phyloP scores from a whole-genome alignment of 2,329 filamentous ascomycete species.

The Nigrospora oryzae region DNA sequence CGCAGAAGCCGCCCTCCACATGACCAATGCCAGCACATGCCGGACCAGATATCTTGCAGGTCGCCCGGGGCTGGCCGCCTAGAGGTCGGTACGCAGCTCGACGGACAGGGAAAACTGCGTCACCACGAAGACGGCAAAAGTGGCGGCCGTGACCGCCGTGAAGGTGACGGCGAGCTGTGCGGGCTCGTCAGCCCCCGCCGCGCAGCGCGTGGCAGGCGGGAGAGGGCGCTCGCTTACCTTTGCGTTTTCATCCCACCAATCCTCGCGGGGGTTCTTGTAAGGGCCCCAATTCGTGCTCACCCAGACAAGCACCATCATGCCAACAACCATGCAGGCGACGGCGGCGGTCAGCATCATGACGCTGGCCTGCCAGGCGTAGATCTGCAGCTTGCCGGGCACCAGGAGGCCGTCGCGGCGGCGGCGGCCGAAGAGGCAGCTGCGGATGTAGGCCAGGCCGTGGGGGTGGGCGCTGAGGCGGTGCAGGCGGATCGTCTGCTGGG shows the following conservation, averaged over 20 bases:
- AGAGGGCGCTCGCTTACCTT: constrained; percentile 1
- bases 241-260: constrained; percentile 11
- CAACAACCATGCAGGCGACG: constrained; percentile 10
- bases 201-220: background rate
- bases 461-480: constrained; percentile 30
- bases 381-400: constrained; percentile 7
- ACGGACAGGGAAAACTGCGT: background rate
- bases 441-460: constrained; percentile 24
- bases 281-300: constrained; percentile 8
- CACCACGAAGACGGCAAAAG: background rate
- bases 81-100: background rate
- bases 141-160: background rate
- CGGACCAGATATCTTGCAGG: no score
- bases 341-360: constrained; percentile 9
- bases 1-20: no score
- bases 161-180: constrained; percentile 1
- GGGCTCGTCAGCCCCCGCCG: background rate
- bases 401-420: constrained; percentile 1
- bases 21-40: no score
- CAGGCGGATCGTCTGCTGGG: constrained; percentile 30
- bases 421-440: constrained; percentile 9
- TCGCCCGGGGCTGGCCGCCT: background rate
- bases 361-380: constrained; percentile 14
- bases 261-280: constrained; percentile 4
- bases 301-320: constrained; percentile 13